phyloP scores from a whole-genome alignment of 495 filamentous ascomycete genomes.

The Aspergillus hancockii region DNA sequence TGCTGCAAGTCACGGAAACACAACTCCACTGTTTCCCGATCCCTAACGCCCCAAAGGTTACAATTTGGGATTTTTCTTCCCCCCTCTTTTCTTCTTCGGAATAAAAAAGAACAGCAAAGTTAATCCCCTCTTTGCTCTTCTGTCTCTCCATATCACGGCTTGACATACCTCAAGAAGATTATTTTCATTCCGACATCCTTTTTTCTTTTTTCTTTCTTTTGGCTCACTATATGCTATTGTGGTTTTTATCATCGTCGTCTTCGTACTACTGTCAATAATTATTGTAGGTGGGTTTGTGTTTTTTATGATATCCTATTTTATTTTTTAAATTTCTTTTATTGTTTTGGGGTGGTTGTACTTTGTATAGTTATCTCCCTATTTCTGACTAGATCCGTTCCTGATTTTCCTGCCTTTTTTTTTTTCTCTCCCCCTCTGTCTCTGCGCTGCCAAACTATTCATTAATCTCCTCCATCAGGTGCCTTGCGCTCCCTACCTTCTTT shows the following conservation, averaged over 20 bases:
- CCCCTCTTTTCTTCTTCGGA: background rate
- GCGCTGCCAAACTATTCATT: slow-evolving; percentile 2
- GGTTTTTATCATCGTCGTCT: background rate
- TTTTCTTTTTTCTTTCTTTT: background rate
- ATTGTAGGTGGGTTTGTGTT: background rate
- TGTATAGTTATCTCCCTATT: too few relatives aligned
- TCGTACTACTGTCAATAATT: background rate
- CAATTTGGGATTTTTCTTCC: background rate
- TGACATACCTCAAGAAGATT: slow-evolving; percentile 2
- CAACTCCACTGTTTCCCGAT: slow-evolving; percentile 19
- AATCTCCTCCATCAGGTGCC: slow-evolving; percentile 7
- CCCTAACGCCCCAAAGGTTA: slow-evolving; percentile 4
- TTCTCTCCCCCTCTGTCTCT: background rate
- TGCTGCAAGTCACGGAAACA: slow-evolving; percentile 24
- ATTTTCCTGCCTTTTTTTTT: slow-evolving; percentile 13
- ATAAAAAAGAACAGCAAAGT: background rate
- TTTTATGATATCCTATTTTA: too few relatives aligned
- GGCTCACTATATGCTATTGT: background rate
- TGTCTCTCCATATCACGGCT: background rate
- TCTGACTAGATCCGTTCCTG: background rate
- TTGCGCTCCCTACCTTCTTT: slow-evolving; percentile 19
- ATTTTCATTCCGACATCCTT: background rate
- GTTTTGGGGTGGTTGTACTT: background rate
- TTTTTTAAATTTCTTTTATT: background rate
- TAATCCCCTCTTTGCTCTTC: background rate